Evolutionary conservation across 2,329 filamentous ascomycete genomes (phyloP).

Genomic region (Truncatella angustata): DNA sequence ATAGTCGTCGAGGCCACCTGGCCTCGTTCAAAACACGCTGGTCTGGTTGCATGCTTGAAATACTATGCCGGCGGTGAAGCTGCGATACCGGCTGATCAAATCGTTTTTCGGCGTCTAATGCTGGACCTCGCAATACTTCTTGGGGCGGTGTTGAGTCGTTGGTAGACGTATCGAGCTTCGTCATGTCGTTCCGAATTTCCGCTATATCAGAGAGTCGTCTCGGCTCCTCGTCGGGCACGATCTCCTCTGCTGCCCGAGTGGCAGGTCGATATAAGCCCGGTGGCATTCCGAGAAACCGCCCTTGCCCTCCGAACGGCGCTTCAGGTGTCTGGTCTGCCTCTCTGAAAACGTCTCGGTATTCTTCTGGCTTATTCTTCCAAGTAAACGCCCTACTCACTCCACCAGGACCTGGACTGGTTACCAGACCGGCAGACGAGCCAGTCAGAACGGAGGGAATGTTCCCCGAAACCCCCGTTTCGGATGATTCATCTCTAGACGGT

Average conservation of each 20-base stretch:
- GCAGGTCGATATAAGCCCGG: not conserved
- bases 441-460: slow-evolving; percentile 35
- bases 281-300: slow-evolving; percentile 8
- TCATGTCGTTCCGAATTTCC: slow-evolving; percentile 20
- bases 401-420: slow-evolving; percentile 33
- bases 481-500: slow-evolving; percentile 56
- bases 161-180: slow-evolving; percentile 50
- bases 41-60: slow-evolving; percentile 34
- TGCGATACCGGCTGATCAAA: slow-evolving; percentile 42
- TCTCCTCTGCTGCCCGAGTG: slow-evolving; percentile 12
- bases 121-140: slow-evolving; percentile 54
- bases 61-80: slow-evolving; percentile 63
- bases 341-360: slow-evolving; percentile 47
- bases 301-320: slow-evolving; percentile 9
- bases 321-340: slow-evolving; percentile 29
- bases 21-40: slow-evolving; percentile 47
- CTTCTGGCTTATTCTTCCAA: slow-evolving; percentile 64
- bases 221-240: slow-evolving; percentile 18
- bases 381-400: slow-evolving; percentile 52
- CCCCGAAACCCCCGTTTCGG: slow-evolving; percentile 33
- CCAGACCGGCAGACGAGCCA: slow-evolving; percentile 31
- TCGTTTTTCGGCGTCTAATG: slow-evolving; percentile 47
- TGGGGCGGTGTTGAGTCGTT: slow-evolving; percentile 60
- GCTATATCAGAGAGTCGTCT: slow-evolving; percentile 16
- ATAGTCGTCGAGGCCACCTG: slow-evolving; percentile 69